phyloP scores from a whole-genome alignment of 1,284 basidiomycete species.

The Ceratobasidium theobromae region DNA sequence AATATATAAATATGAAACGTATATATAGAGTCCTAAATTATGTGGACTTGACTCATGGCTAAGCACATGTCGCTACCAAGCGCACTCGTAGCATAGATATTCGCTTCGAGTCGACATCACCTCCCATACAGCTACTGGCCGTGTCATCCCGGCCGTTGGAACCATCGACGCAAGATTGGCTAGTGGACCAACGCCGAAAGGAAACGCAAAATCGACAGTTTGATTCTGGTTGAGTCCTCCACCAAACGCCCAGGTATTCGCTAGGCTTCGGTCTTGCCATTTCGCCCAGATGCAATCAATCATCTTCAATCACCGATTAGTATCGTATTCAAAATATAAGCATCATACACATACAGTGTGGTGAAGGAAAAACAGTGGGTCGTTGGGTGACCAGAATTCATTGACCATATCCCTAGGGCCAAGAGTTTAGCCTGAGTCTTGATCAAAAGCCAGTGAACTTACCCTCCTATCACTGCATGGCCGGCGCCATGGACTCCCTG shows the following conservation, averaged over 20 bases:
- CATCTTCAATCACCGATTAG: neutral
- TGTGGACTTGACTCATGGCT: neutral
- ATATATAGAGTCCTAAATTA: too few species aligned
- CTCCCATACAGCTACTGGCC: neutral
- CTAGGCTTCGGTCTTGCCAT: slow-evolving; percentile 7
- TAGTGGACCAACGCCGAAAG: neutral
- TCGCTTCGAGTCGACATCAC: slow-evolving; percentile 11
- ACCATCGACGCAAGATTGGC: neutral
- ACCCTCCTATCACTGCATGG: too few species aligned
- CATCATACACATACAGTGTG: neutral
- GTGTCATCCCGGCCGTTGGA: neutral
- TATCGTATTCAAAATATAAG: neutral
- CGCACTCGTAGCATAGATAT: slow-evolving; percentile 31
- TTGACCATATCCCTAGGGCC: slow-evolving; percentile 22
- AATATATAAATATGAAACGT: neutral
- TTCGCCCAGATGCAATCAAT: slow-evolving; percentile 32
- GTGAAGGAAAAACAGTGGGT: neutral
- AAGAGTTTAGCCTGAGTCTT: too few species aligned
- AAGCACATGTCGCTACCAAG: neutral
- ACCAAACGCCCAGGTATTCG: slow-evolving; percentile 9
- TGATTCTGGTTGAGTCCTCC: slow-evolving; percentile 26
- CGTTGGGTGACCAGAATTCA: slow-evolving; percentile 27
- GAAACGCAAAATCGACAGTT: slow-evolving; percentile 15
- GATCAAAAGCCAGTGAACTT: too few species aligned
- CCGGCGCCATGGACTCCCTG: too few species aligned